These are phyloP conservation scores for Fusarium siculi DNA, from an alignment of 2,329 filamentous ascomycete genomes.

Conservation along the genomic window DNA sequence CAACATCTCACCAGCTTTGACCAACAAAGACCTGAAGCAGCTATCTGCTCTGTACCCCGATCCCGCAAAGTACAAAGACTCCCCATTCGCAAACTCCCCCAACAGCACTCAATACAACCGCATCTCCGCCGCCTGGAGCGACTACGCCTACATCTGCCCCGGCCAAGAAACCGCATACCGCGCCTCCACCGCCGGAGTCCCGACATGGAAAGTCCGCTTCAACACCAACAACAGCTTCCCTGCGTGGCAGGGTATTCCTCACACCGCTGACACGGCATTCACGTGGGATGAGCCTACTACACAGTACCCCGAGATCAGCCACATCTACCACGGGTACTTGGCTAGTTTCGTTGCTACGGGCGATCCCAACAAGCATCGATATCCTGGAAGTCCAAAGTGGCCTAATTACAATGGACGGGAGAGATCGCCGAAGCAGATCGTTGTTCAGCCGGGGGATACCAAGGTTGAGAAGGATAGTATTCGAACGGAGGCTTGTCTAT, in stretches of 20 bases:
- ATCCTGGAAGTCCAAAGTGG: conserved; percentile 35
- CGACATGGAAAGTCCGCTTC: conserved; percentile 53
- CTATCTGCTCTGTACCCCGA: conserved; percentile 50
- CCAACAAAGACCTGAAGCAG: conserved; percentile 42
- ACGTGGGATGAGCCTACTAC: conserved; percentile 51
- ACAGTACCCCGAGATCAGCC: conserved; percentile 51
- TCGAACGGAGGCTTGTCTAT: conserved; percentile 48
- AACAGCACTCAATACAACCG: conserved; percentile 58
- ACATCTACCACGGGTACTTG: conserved; percentile 51
- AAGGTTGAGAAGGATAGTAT: conserved; percentile 49
- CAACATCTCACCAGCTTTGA: conserved; percentile 49
- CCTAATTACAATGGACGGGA: conserved; percentile 19
- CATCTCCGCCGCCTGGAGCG: conserved; percentile 55
- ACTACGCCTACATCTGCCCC: conserved; percentile 58
- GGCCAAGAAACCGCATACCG: conserved; percentile 57
- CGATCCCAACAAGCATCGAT: conserved; percentile 47
- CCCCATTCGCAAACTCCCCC: conserved; percentile 51
- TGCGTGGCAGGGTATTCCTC: conserved; percentile 52
- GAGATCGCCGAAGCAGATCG: conserved; percentile 41
- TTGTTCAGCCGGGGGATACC: conserved; percentile 47
- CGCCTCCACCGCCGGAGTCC: conserved; percentile 46
- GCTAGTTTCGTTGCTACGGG: conserved; percentile 52
- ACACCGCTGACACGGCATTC: conserved; percentile 50
- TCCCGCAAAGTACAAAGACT: conserved; percentile 46
- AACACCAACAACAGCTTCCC: conserved; percentile 50